These are phyloP conservation scores for Rhodotorula sp. DNA, from an alignment of 1,284 basidiomycete genomes.

Conservation along the genomic window DNA sequence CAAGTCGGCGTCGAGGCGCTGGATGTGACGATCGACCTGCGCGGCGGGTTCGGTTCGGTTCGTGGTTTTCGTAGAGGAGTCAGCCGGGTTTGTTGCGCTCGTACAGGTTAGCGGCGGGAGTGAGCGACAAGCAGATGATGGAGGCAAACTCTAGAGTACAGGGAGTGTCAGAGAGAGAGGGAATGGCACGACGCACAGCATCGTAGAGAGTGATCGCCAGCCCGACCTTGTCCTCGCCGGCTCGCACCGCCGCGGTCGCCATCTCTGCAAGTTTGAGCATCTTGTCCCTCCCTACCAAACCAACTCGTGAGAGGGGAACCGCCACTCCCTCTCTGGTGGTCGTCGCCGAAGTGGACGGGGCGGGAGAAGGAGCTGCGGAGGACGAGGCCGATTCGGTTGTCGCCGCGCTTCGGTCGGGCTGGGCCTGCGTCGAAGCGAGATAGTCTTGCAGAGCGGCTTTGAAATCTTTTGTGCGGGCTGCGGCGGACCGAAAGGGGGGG, in stretches of 20 bases:
- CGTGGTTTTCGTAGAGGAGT: too few species aligned
- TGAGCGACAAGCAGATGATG: too few species aligned
- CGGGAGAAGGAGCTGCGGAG: background rate
- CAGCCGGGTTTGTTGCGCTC: too few species aligned
- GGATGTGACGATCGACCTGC: slow-evolving; percentile 44
- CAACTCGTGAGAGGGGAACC: background rate
- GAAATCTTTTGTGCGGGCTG: slow-evolving; percentile 2
- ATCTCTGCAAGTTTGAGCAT: background rate
- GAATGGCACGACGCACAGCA: slow-evolving; percentile 20
- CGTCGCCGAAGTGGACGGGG: background rate
- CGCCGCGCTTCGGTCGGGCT: background rate
- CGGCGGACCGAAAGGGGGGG: too few species aligned
- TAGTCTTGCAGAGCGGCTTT: slow-evolving; percentile 2
- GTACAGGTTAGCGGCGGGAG: too few species aligned
- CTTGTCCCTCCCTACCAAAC: background rate
- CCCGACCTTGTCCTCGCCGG: slow-evolving; percentile 42
- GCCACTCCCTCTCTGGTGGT: background rate
- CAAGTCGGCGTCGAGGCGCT: slow-evolving; percentile 40
- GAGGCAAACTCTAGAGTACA: too few species aligned
- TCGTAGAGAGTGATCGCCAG: slow-evolving; percentile 39
- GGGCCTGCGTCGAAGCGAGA: background rate
- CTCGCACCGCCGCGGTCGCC: slow-evolving; percentile 14
- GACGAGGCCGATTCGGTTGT: background rate
- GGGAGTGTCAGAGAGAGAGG: too few species aligned
- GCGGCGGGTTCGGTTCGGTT: too few species aligned